Base-by-base conservation (phyloP, 2,329 filamentous ascomycete species). In the Shiraia sp. region DNA sequence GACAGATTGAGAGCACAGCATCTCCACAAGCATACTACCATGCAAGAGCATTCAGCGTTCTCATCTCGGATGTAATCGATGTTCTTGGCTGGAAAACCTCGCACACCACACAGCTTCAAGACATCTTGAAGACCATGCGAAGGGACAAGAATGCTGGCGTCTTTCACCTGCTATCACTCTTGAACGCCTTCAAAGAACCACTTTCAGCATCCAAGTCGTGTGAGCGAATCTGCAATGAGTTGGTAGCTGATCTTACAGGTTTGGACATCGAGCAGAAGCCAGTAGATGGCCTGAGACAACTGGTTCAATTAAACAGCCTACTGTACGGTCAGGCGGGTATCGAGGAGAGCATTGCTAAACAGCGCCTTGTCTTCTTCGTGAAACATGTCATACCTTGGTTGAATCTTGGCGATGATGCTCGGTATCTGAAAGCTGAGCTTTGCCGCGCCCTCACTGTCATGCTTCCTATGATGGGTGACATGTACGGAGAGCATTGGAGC, bases 401-500 rank as follows among this genome's bases (percentile, higher is more conserved):
- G 0, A 79, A 85, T 10, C 75, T 75, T 0, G 63, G 73, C 0
- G 70, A 76, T 12, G 69, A 40, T 49, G 80, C n/a, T 64, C 72
- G 46, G 63, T 77, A 22, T 71, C 81, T 71, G 69, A 78, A 49
- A 79, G 82, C 62, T 71, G 83, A 56, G 76, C 75, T 46, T 60
- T 89, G 38, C 72, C 80, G 66, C 45, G 65, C 72, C 5, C 56
- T 85, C 34, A 63, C 69, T 2, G 70, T 75, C 3, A 72, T 96
- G 3, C 69, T 96, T 0, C 88, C 88, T 2, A 80, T 79, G 28
- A 85, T 96, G 55, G 80, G 82, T 44, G 86, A 90, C 32, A 83
- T 96, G 1, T 96, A 96, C 57, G 93, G 92, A 0, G 82, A 87
- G 0, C 88, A 96, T 61, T 99, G 93, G 93, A 79, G 85, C 36